Conservation (phyloP, 208 protist genomes). For the Leptomonas seymouri region DNA sequence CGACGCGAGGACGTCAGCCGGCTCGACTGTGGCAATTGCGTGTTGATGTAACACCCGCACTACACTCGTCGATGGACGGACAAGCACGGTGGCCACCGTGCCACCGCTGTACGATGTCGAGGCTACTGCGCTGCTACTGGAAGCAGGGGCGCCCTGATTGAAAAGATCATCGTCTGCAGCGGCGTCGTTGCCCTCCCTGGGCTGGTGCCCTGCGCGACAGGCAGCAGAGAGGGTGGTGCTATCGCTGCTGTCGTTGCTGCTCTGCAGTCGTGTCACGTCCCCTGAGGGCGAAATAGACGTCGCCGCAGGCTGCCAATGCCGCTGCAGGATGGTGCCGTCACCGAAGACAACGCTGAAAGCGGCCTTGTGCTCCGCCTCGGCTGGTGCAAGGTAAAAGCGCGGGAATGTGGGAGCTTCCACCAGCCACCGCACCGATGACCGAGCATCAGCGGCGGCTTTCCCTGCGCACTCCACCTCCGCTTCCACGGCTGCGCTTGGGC, state of each 20-base stretch:
- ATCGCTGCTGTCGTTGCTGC: neutral
- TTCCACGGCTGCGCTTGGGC: neutral
- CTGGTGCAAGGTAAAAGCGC: slow-evolving; percentile 65
- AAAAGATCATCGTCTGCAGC: neutral
- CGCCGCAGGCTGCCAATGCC: slow-evolving; percentile 35
- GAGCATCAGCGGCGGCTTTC: neutral
- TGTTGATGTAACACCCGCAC: slow-evolving; percentile 77
- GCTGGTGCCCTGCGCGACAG: no score
- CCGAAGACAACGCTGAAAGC: slow-evolving; percentile 73
- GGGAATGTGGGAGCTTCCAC: slow-evolving; percentile 72
- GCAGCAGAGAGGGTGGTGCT: no score
- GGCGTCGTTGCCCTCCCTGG: neutral
- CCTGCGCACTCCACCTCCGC: neutral
- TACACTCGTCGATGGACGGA: slow-evolving; percentile 51
- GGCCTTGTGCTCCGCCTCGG: neutral
- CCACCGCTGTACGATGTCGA: slow-evolving; percentile 7
- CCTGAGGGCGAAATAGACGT: neutral
- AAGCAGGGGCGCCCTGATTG: neutral
- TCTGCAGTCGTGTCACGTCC: neutral
- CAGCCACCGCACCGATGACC: slow-evolving; percentile 53
- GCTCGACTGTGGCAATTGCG: slow-evolving; percentile 65
- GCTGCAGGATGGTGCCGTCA: slow-evolving; percentile 72
- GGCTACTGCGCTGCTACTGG: neutral
- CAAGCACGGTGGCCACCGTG: slow-evolving; percentile 61
- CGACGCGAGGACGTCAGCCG: slow-evolving; percentile 49